Base-by-base conservation (phyloP, 192 early-diverging fungal species). In the Coemansia sp. region DNA sequence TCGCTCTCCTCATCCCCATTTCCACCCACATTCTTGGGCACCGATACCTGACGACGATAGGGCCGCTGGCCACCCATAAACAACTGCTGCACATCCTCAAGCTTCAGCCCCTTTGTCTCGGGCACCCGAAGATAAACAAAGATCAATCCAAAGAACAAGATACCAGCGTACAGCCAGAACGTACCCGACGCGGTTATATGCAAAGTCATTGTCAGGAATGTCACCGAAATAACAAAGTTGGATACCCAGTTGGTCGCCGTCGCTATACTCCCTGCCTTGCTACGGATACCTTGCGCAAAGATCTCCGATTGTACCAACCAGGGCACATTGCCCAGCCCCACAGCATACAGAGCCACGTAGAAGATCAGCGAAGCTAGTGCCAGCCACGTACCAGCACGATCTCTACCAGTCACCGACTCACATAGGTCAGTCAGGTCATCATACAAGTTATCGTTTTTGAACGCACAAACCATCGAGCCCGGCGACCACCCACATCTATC, bases 241-340 rank as follows among this genome's bases (percentile, higher is more conserved):
- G 55, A 59, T 6, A 55, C 46, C 72, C 72, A 75, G 57, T 75
- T 75, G 23, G 64, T 67, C 7, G 72, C 72, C 7, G 72, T 75
- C 1, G 72, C 64, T 15, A 75, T 50, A 30, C 72, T 67, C 9
- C 64, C 72, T 8, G 72, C 72, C 52, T 67, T 75, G 55, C 72
- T 67, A 50, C 72, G 72, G 35, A 75, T 60, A 33, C 72, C 60
- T 28, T 75, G 64, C 15, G 60, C 59, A 55, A 75, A 75, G 20
- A 75, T 75, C 55, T 75, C 72, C 0, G 72, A 75, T 53, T 75
- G 72, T 11, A 75, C 52, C 18, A 75, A 52, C 72, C 72, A 75
- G 8, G 72, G 72, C 36, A 75, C 60, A 17, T 75, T 75, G 19
- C 72, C 72, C 3, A 75, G 56, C 1, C 72, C 72, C 10, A 75